Evolutionary conservation across 345 rosid species (phyloP).

Genomic region (Heritiera littoralis): DNA sequence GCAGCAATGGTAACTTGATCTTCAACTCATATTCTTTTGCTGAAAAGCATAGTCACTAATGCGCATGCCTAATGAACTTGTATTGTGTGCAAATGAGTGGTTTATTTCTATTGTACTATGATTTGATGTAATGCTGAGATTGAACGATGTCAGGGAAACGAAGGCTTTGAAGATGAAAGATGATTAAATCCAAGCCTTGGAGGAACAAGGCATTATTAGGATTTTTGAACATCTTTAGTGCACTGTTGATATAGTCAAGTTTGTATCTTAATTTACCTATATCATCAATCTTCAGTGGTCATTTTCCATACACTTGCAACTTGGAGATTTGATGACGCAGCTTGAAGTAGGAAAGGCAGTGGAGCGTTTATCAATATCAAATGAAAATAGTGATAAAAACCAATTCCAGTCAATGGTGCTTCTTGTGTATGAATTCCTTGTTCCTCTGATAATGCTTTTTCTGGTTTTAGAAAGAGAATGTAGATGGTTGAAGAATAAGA

Average conservation of each 20-base stretch:
- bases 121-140: constrained; percentile 18
- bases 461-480: no score
- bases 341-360: constrained; percentile 56
- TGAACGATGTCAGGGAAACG: constrained; percentile 55
- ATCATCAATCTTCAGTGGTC: neutral
- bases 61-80: neutral
- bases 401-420: no score
- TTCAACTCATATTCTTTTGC: neutral
- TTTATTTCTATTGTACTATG: constrained; percentile 14
- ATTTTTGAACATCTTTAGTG: neutral
- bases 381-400: constrained; percentile 38
- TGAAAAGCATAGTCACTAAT: neutral
- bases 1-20: neutral
- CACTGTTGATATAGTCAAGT: neutral
- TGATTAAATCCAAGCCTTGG: constrained; percentile 54
- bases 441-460: no score
- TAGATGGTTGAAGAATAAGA: no score
- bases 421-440: no score
- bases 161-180: constrained; percentile 53
- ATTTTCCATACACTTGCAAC: constrained; percentile 44
- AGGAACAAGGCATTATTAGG: constrained; percentile 41
- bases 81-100: neutral
- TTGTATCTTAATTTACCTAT: neutral
- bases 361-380: neutral
- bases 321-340: constrained; percentile 59